These are phyloP conservation scores for Zarea fungicola DNA, from an alignment of 2,329 filamentous ascomycete genomes.

Conservation along the genomic window DNA sequence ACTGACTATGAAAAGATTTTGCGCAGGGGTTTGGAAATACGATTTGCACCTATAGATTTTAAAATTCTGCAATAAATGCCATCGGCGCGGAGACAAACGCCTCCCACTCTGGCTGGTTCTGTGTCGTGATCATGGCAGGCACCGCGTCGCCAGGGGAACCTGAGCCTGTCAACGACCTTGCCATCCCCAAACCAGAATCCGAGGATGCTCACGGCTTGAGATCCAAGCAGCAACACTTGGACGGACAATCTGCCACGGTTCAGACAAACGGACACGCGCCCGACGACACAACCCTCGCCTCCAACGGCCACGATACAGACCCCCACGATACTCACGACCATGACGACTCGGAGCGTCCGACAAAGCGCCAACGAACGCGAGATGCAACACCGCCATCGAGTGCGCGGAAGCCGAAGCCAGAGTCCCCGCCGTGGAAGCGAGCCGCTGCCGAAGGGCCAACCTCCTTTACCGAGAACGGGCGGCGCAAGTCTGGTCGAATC, in stretches of 20 bases:
- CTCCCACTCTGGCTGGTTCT: constrained; percentile 38
- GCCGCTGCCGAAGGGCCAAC: constrained; percentile 81
- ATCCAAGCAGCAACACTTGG: neutral
- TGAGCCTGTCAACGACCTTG: constrained; percentile 26
- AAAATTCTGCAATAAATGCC: constrained; percentile 53
- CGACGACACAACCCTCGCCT: constrained; percentile 18
- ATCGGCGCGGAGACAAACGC: constrained; percentile 49
- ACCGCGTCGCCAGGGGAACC: constrained; percentile 51
- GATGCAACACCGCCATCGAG: constrained; percentile 37
- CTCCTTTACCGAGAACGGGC: constrained; percentile 70
- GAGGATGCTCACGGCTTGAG: neutral
- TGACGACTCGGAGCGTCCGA: constrained; percentile 43
- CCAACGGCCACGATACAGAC: constrained; percentile 18
- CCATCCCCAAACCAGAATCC: constrained; percentile 21
- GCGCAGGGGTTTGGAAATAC: constrained; percentile 39
- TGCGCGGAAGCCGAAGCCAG: constrained; percentile 42
- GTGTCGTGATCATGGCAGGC: constrained; percentile 51
- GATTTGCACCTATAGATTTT: constrained; percentile 48
- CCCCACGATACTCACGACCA: constrained; percentile 8
- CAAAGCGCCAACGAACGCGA: constrained; percentile 61
- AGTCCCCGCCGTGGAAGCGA: constrained; percentile 92
- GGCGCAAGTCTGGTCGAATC: constrained; percentile 60
- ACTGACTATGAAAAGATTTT: constrained; percentile 53
- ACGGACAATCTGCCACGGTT: neutral
- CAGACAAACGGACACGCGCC: constrained; percentile 17